Evolutionary conservation across 768 basidiomycete species (phyloP).

Genomic region (Leccinum variicolor): DNA sequence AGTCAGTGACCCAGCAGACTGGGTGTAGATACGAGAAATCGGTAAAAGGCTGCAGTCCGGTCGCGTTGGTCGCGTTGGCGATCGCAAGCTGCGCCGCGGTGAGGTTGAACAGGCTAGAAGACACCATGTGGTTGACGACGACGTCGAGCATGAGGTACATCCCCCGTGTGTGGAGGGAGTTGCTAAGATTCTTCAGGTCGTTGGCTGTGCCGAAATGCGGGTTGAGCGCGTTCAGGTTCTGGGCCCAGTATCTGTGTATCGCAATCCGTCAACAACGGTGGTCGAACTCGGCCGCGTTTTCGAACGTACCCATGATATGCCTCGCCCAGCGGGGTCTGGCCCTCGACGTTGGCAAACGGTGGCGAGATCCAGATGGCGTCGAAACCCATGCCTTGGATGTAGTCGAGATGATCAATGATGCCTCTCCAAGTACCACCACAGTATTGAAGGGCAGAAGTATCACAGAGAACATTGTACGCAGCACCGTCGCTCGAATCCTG

Average conservation of each 20-base stretch:
- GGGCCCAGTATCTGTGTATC: constrained; percentile 46
- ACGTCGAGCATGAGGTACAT: constrained; percentile 65
- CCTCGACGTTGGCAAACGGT: constrained; percentile 46
- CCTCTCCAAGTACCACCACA: constrained; percentile 59
- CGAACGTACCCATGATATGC: constrained; percentile 51
- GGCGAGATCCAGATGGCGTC: constrained; percentile 61
- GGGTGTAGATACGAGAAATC: constrained; percentile 37
- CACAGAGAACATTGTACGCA: constrained; percentile 37
- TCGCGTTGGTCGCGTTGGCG: constrained; percentile 18
- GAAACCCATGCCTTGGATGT: constrained; percentile 62
- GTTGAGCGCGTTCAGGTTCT: constrained; percentile 47
- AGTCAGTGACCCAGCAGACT: constrained; percentile 40
- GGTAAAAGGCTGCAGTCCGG: constrained; percentile 30
- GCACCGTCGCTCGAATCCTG: constrained; percentile 31
- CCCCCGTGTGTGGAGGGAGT: constrained; percentile 45
- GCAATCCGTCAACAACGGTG: background rate
- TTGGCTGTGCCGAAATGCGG: constrained; percentile 48
- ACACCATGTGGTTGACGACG: constrained; percentile 61
- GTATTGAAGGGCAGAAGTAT: constrained; percentile 45
- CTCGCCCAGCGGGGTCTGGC: constrained; percentile 46
- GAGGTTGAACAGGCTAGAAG: constrained; percentile 24
- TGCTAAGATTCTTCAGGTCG: constrained; percentile 48
- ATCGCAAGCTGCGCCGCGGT: constrained; percentile 23
- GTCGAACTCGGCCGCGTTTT: background rate
- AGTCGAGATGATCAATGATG: constrained; percentile 53